These are phyloP conservation scores for Asterophora parasitica DNA, from an alignment of 768 basidiomycete genomes.

Conservation along the genomic window DNA sequence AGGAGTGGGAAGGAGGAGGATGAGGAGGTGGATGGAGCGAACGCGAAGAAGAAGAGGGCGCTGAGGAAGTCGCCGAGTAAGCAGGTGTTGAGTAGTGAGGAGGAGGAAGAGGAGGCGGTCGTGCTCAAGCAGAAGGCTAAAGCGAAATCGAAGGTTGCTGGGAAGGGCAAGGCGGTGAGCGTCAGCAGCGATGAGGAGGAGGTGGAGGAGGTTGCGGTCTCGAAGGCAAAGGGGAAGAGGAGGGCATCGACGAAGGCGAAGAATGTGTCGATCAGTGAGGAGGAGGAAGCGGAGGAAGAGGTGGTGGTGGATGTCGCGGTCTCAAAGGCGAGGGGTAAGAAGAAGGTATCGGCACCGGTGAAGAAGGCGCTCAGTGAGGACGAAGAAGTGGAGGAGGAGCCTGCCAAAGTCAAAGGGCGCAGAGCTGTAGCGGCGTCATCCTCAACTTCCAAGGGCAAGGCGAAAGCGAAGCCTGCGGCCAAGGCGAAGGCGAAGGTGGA, in stretches of 20 bases:
- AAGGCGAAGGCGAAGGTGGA: constrained; percentile 10
- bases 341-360: neutral
- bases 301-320: neutral
- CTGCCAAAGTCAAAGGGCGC: constrained; percentile 1
- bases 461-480: constrained; percentile 3
- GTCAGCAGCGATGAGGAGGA: constrained; percentile 3
- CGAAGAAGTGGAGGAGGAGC: constrained; percentile 7
- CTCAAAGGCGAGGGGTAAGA: constrained; percentile 2
- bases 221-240: constrained; percentile 2
- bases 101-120: neutral
- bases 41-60: constrained; percentile 4
- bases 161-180: neutral
- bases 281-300: constrained; percentile 10
- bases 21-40: constrained; percentile 8
- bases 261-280: neutral
- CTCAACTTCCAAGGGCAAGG: constrained; percentile 11
- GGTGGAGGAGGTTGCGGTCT: neutral
- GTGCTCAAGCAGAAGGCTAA: constrained; percentile 8
- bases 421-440: neutral
- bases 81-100: constrained; percentile 10
- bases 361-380: neutral
- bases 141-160: neutral
- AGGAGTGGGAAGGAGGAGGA: neutral
- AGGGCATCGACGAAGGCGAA: neutral
- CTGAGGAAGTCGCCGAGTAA: constrained; percentile 14